Percentiles rank a stretch among this genome's conserved stretches.
These are phyloP conservation scores for Yamadazyma phyllophila DNA, from an alignment of 805 yeast genomes.

Conservation along the genomic window DNA sequence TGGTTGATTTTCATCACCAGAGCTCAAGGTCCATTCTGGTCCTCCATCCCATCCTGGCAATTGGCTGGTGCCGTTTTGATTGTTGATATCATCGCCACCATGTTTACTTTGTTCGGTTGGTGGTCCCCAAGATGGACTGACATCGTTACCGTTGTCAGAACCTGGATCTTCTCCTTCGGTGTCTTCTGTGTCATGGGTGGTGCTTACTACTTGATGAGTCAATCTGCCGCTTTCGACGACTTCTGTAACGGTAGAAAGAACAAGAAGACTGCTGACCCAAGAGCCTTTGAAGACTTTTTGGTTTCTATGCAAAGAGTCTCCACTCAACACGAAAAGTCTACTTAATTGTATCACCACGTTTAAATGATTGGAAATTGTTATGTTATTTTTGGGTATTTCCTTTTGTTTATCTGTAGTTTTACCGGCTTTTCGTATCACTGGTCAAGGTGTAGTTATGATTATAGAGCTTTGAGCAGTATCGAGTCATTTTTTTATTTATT, in stretches of 20 bases:
- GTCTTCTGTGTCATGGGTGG: constrained; percentile 96
- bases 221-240: constrained; percentile 75
- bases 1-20: constrained; percentile 97
- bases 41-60: constrained; percentile 95
- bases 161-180: constrained; percentile 96
- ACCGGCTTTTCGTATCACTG: too few species aligned
- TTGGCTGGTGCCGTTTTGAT: constrained; percentile 87
- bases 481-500: constrained; percentile 11
- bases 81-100: constrained; percentile 89
- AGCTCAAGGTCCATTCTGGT: constrained; percentile 99
- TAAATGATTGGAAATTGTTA: constrained; percentile 4
- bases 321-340: constrained; percentile 82
- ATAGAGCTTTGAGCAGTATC: constrained; percentile 1
- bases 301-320: constrained; percentile 87
- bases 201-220: constrained; percentile 91
- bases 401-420: too few species aligned
- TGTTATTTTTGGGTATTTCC: constrained; percentile 7
- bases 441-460: constrained; percentile 6
- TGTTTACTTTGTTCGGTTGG: constrained; percentile 94
- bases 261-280: constrained; percentile 51
- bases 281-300: constrained; percentile 81
- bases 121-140: constrained; percentile 98
- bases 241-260: constrained; percentile 77
- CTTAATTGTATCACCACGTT: constrained; percentile 35
- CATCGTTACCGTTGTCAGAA: constrained; percentile 89